Base-by-base conservation (phyloP, 1,139 yeast genomes). In the Yamadazyma atmosphaerica region DNA sequence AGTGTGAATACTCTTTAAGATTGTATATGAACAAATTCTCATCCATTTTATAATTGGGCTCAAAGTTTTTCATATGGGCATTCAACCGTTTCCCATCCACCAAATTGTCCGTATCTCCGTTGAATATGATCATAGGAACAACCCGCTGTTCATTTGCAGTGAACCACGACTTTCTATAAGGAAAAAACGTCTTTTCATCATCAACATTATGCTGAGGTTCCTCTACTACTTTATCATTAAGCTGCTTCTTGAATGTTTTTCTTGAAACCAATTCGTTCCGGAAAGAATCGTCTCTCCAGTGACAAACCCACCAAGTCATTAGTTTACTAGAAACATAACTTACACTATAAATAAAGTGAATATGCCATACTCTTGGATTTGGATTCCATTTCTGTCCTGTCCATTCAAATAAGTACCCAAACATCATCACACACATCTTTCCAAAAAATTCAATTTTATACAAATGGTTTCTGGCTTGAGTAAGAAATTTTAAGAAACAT, bases 241-340 rank as follows among this genome's bases (percentile, higher is more conserved):
- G 52, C 1, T 66, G 71, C 2, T 54, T 52, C 19, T 51, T 43
- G 44, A 68, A 72, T 0, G 66, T 64, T 23, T 55, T 45, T 33
- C 53, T 52, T 1, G 70, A 64, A 32, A 61, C 66, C 34, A 71
- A 56, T 49, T 67, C 66, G 46, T 64, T 68, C 22, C 68, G 54
- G 44, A 72, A 72, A 1, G 75, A 73, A 33, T 67, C 72, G 23
- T 54, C 61, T 15, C 65, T 59, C 52, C 63, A 63, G 32, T 79
- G 74, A 42, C 77, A 73, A 32, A 67, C 66, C 97, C 98, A 92
- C 96, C 97, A 92, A 37, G 77, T 73, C 95, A 92, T 88, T 45
- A 87, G 69, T 49, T 81, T 80, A 2, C 88, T 72, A 19, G 94
- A 83, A 9, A 88, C 85, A 56, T 78, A 85, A 4, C 86, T 85